A percentile compares a stretch with the other conserved stretches of the same genome.
Evolutionary conservation across 2,329 filamentous ascomycete species (phyloP).

Genomic region (Cyphellophora attinorum): DNA sequence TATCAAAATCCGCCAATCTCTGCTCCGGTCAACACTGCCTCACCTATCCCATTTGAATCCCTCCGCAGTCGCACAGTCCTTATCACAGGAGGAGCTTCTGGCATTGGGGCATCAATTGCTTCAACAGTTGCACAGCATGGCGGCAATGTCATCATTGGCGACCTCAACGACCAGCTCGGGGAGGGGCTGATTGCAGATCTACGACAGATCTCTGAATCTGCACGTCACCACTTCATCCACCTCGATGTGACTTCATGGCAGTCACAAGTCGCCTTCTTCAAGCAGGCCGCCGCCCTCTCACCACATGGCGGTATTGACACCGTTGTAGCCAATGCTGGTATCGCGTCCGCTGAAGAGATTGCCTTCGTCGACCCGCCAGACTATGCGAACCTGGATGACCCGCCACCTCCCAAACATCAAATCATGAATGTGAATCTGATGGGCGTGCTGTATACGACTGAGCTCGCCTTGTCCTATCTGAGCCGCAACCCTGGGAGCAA

Average conservation of each 20-base stretch:
- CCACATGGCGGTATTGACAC: slow-evolving; percentile 48
- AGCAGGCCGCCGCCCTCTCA: slow-evolving; percentile 44
- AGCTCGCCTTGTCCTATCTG: slow-evolving; percentile 45
- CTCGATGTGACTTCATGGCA: slow-evolving; percentile 55
- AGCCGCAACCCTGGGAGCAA: slow-evolving; percentile 41
- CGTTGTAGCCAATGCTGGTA: slow-evolving; percentile 59
- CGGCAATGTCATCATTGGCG: slow-evolving; percentile 54
- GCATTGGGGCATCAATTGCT: slow-evolving; percentile 48
- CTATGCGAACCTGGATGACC: not conserved
- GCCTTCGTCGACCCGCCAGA: slow-evolving; percentile 38
- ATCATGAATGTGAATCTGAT: slow-evolving; percentile 54
- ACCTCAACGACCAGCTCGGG: slow-evolving; percentile 41
- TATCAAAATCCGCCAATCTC: slow-evolving; percentile 3
- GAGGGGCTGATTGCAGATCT: slow-evolving; percentile 46
- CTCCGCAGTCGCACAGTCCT: slow-evolving; percentile 44
- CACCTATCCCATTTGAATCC: slow-evolving; percentile 8
- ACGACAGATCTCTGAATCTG: slow-evolving; percentile 50
- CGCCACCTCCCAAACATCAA: slow-evolving; percentile 36
- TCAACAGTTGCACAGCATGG: slow-evolving; percentile 45
- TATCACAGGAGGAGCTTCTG: slow-evolving; percentile 56
- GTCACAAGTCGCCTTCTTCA: slow-evolving; percentile 55
- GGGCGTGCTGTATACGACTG: slow-evolving; percentile 55
- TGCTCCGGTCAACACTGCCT: slow-evolving; percentile 6
- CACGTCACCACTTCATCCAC: slow-evolving; percentile 43
- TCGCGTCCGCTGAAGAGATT: slow-evolving; percentile 32